Evolutionary conservation across 2,329 filamentous ascomycete genomes (phyloP).

Genomic region (Torrubiella hemipterigena): DNA sequence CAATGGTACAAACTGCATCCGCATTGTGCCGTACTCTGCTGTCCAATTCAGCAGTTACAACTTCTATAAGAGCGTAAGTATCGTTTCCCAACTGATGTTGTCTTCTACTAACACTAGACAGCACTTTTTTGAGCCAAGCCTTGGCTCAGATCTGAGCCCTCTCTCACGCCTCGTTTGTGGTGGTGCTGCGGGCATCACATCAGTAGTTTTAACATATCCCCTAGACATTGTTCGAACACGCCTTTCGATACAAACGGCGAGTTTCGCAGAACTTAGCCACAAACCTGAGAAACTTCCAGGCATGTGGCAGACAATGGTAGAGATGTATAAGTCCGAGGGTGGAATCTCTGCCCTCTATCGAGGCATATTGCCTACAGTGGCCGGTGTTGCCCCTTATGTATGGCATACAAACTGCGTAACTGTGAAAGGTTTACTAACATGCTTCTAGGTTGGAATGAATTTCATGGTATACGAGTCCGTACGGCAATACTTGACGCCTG

Average conservation of each 20-base stretch:
- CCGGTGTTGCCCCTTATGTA: slow-evolving; percentile 91
- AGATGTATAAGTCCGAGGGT: slow-evolving; percentile 88
- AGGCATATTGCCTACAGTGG: slow-evolving; percentile 85
- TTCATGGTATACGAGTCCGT: slow-evolving; percentile 97
- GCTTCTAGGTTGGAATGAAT: slow-evolving; percentile 72
- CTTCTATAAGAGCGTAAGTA: slow-evolving; percentile 78
- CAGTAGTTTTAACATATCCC: slow-evolving; percentile 88
- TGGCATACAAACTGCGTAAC: slow-evolving; percentile 9
- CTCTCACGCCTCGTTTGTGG: slow-evolving; percentile 75
- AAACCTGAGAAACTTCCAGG: slow-evolving; percentile 63
- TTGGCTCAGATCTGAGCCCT: slow-evolving; percentile 62
- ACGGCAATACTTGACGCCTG: slow-evolving; percentile 70
- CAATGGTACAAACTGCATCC: slow-evolving; percentile 96
- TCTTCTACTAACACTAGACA: slow-evolving; percentile 12
- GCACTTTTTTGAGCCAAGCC: slow-evolving; percentile 65
- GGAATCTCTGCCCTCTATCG: slow-evolving; percentile 80
- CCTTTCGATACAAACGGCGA: slow-evolving; percentile 95
- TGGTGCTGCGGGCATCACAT: slow-evolving; percentile 86
- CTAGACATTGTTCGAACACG: slow-evolving; percentile 95
- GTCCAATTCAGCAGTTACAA: slow-evolving; percentile 98
- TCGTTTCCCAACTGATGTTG: slow-evolving; percentile 5
- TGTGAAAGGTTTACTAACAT: slow-evolving; percentile 4
- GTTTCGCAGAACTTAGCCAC: slow-evolving; percentile 64
- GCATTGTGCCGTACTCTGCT: slow-evolving; percentile 94
- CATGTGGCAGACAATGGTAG: slow-evolving; percentile 74